Evolutionary conservation across 148 eudicot genomes (phyloP).

Genomic region (Camellia granthamiana): DNA sequence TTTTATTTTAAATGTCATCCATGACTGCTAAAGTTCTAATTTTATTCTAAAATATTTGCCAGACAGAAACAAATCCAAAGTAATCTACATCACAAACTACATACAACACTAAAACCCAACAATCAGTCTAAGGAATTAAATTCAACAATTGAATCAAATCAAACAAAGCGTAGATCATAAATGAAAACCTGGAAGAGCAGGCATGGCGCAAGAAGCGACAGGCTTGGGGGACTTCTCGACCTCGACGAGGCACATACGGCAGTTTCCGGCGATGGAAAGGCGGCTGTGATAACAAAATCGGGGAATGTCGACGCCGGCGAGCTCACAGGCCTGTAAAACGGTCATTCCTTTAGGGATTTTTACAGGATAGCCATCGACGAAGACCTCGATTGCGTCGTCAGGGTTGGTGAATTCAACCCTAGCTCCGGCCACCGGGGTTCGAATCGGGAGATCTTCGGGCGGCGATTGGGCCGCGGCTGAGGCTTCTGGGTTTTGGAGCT

Average conservation of each 20-base stretch:
- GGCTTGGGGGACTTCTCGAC: constrained; percentile 99
- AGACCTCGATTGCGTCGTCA: constrained; percentile 90
- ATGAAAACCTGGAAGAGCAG: constrained; percentile 81
- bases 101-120: neutral
- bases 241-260: constrained; percentile 96
- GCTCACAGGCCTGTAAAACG: constrained; percentile 91
- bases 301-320: constrained; percentile 94
- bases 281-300: constrained; percentile 83
- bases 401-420: constrained; percentile 80
- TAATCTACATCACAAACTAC: neutral
- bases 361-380: constrained; percentile 89
- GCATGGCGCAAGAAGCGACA: constrained; percentile 99
- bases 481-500: constrained; percentile 53
- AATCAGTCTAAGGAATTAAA: neutral
- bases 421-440: constrained; percentile 72
- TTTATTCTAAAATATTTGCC: no score
- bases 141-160: neutral
- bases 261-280: constrained; percentile 90
- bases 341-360: constrained; percentile 93
- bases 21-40: no score
- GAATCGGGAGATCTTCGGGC: constrained; percentile 45
- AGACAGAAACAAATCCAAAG: neutral
- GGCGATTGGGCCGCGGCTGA: constrained; percentile 37
- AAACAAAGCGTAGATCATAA: neutral
- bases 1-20: no score